These are phyloP conservation scores for Osmanthus fragrans DNA, from an alignment of 257 asterid genomes.

Conservation along the genomic window DNA sequence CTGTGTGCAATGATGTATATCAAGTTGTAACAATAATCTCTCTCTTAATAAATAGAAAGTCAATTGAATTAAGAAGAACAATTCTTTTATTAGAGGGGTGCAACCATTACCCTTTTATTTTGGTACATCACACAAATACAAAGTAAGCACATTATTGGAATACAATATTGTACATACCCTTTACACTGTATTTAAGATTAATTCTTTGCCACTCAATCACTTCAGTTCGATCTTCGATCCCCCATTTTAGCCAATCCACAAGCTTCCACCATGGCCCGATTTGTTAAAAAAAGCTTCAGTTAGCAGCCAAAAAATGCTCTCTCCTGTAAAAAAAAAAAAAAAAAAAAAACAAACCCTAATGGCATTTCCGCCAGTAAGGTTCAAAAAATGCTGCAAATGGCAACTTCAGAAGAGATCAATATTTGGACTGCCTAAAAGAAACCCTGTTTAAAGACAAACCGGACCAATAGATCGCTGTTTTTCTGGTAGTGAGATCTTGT, in stretches of 20 bases:
- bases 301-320: neutral
- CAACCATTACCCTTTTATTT: no score
- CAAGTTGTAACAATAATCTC: no score
- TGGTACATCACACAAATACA: neutral
- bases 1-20: no score
- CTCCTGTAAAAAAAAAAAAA: neutral
- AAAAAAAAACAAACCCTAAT: slow-evolving; percentile 16
- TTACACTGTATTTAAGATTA: neutral
- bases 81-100: no score
- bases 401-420: neutral
- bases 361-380: slow-evolving; percentile 32
- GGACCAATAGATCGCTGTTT: neutral
- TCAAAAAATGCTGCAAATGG: slow-evolving; percentile 26
- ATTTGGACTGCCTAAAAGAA: neutral
- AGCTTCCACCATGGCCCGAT: neutral
- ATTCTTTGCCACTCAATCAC: neutral
- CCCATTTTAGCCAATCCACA: neutral
- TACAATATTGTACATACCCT: neutral
- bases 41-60: no score
- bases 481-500: no score
- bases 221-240: neutral
- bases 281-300: slow-evolving; percentile 21
- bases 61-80: no score
- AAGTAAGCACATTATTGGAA: neutral
- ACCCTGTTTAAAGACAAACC: neutral